Evolutionary conservation across 2,329 filamentous ascomycete species (phyloP), one percentile per base, ranked within the genome.

Genomic region (Aspergillus sp.): DNA sequence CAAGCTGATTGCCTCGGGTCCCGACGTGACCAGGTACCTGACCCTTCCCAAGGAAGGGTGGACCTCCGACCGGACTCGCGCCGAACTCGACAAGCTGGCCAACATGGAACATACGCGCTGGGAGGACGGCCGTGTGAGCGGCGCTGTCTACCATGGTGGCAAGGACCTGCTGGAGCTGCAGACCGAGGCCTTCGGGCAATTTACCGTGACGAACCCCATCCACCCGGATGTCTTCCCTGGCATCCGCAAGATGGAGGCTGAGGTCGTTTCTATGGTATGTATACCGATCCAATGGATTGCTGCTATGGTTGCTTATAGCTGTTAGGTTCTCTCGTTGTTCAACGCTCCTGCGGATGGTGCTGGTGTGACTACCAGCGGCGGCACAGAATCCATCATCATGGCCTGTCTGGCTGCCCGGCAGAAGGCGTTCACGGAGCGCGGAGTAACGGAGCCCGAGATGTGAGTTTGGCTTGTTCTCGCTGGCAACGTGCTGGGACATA

Each of bases 171-270:
- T 91, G 39, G 75, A 81, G 52, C 68, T 98, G 24, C 91, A 98
- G 66, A 83, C 84, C 4, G 85, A 95, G 57, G 89, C 91, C 0
- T 96, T 89, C 69, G 82, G 83, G 44, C 82, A 83, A 60, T 98
- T 98, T 58, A 89, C 86, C 31, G 91, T 98, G 17, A 75, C 86
- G 24, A 98, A 98, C 60, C 91, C 91, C 3, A 91, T 98, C 47
- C 91, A 98, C 59, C 91, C 91, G 5, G 91, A 98, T 63, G 89
- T 98, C 26, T 98, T 98, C 64, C 91, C 91, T 11, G 91, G 89
- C 16, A 88, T 98, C 32, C 73, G 91, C 51, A 98, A 98, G 74
- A 98, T 98, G 91, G 91, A 98, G 68, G 89, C 91, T 27, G 91
- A 98, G 66, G 70, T 98, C 40, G 91, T 98, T 32, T 82, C 88